Evolutionary conservation across 768 basidiomycete species (phyloP).

Genomic region (Chiua virens): DNA sequence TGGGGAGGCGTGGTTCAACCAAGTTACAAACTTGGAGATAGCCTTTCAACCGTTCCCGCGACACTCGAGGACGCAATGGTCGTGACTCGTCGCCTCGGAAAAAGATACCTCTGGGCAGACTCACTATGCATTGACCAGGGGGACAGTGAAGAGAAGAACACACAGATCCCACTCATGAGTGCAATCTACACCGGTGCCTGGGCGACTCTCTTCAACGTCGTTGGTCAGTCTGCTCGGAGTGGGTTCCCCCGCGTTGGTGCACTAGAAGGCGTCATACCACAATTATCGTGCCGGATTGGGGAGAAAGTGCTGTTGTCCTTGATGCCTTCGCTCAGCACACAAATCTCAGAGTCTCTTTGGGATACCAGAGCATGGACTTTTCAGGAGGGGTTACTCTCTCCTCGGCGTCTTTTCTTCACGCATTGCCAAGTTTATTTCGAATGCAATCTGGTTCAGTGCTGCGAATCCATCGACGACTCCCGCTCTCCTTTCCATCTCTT

Average conservation of each 20-base stretch:
- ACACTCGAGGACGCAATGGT: conserved; percentile 20
- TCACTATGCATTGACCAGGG: conserved; percentile 18
- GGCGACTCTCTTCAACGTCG: conserved; percentile 13
- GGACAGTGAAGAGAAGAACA: conserved; percentile 2
- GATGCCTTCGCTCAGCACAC: conserved; percentile 9
- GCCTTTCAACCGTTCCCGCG: conserved; percentile 9
- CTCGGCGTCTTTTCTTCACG: neutral
- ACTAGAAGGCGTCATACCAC: conserved; percentile 5
- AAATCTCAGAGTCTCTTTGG: conserved; percentile 14
- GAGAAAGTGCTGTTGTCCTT: conserved; percentile 6
- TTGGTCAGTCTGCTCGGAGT: conserved; percentile 2
- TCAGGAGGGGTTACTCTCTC: neutral
- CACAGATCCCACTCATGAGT: conserved; percentile 16
- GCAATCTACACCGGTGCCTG: conserved; percentile 15
- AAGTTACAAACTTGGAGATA: conserved; percentile 7
- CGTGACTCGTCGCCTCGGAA: conserved; percentile 11
- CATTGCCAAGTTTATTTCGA: neutral
- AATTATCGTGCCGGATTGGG: conserved; percentile 3
- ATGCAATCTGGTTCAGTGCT: neutral
- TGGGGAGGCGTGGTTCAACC: conserved; percentile 13
- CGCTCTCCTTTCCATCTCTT: neutral
- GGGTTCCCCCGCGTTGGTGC: conserved; percentile 18
- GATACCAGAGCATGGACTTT: conserved; percentile 3
- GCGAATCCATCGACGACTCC: neutral
- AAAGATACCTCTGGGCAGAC: conserved; percentile 18